These are phyloP conservation scores for Carex arenaria DNA, from an alignment of 202 grass and related monocot species.

Conservation along the genomic window DNA sequence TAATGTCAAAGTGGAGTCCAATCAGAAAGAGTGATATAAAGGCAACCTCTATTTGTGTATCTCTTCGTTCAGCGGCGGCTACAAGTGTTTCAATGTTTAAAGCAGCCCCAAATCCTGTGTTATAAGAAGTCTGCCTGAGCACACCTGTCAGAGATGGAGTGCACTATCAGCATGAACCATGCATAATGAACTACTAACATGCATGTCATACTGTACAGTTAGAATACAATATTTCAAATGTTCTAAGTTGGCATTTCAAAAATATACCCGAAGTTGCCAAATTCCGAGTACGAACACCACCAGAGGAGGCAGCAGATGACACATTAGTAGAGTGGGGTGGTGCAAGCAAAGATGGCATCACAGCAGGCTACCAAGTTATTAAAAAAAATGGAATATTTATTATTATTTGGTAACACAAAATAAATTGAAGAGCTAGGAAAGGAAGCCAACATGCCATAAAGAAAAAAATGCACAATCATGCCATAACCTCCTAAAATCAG, in stretches of 20 bases:
- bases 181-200: neutral
- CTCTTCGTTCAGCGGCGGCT: conserved; percentile 88
- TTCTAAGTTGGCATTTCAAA: neutral
- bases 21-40: conserved; percentile 22
- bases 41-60: conserved; percentile 75
- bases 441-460: neutral
- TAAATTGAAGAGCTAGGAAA: neutral
- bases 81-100: conserved; percentile 99
- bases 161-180: neutral
- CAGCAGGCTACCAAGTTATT: conserved; percentile 20
- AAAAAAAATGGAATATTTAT: neutral
- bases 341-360: conserved; percentile 43
- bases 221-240: neutral
- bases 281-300: conserved; percentile 60
- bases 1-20: neutral
- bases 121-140: conserved; percentile 63
- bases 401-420: neutral
- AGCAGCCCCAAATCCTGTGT: conserved; percentile 77
- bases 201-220: neutral
- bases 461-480: conserved; percentile 16
- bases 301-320: conserved; percentile 43
- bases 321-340: conserved; percentile 41
- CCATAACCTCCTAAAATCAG: conserved; percentile 12
- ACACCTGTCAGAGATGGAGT: conserved; percentile 42
- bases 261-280: conserved; percentile 57